Conservation (phyloP, 768 basidiomycete genomes). For the Ramaria sp. region DNA sequence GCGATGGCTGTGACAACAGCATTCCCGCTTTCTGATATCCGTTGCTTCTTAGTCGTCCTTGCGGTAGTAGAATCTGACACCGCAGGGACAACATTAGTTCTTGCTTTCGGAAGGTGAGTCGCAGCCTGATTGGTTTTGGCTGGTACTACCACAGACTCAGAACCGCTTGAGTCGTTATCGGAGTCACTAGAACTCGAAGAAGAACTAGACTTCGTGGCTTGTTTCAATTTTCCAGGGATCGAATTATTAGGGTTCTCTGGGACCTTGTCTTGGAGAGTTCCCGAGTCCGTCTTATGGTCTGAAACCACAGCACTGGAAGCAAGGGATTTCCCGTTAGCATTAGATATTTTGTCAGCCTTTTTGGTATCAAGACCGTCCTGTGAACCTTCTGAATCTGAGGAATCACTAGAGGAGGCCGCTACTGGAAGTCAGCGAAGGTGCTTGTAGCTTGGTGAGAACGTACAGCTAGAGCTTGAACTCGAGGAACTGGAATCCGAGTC, state of each 20-base stretch:
- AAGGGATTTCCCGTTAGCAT: neutral
- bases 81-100: neutral
- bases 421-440: neutral
- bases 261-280: neutral
- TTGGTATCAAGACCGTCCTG: neutral
- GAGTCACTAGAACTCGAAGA: neutral
- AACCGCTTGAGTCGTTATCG: neutral
- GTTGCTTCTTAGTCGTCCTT: conserved; percentile 46
- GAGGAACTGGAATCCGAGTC: conserved; percentile 17
- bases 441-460: neutral
- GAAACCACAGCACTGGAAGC: neutral
- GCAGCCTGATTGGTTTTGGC: neutral
- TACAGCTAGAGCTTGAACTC: conserved; percentile 19
- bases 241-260: too few species aligned
- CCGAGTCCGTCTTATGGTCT: neutral
- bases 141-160: neutral
- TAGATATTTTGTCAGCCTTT: neutral
- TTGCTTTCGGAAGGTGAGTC: neutral
- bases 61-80: conserved; percentile 16
- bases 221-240: neutral
- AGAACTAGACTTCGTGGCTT: neutral
- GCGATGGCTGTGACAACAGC: neutral
- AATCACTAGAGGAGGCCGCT: neutral
- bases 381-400: neutral
- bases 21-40: conserved; percentile 20